phyloP scores from a whole-genome alignment of 768 basidiomycete species.

The Kwoniella botswanensis region DNA sequence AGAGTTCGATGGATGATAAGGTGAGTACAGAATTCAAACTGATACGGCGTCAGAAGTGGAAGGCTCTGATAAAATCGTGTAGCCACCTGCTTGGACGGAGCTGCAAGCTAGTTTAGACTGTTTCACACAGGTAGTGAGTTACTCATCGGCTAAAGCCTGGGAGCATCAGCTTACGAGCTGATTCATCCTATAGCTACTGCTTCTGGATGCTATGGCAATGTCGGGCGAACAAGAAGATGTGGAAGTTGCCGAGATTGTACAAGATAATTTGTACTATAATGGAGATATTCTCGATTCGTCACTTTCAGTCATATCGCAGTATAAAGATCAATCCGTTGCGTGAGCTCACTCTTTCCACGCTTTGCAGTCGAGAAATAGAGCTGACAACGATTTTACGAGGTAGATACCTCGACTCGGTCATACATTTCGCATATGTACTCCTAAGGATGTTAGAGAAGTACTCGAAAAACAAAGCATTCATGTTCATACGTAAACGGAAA shows the following conservation, averaged over 20 bases:
- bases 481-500: constrained; percentile 74
- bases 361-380: not conserved
- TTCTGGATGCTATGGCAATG: constrained; percentile 81
- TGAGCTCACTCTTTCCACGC: constrained; percentile 40
- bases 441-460: constrained; percentile 87
- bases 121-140: constrained; percentile 75
- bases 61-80: not conserved
- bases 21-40: constrained; percentile 58
- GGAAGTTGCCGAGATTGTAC: constrained; percentile 79
- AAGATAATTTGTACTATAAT: constrained; percentile 92
- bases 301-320: constrained; percentile 73
- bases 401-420: constrained; percentile 83
- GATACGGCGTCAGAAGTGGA: not conserved
- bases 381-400: not conserved
- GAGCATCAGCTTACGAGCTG: not conserved
- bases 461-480: constrained; percentile 71
- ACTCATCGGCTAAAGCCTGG: not conserved
- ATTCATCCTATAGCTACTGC: constrained; percentile 64
- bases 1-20: constrained; percentile 87
- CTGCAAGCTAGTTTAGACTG: constrained; percentile 93
- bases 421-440: constrained; percentile 83
- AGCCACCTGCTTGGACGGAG: constrained; percentile 95
- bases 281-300: constrained; percentile 91
- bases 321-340: constrained; percentile 71
- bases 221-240: constrained; percentile 64